Evolutionary conservation across 2,329 filamentous ascomycete genomes (phyloP).

Genomic region (Zarea fungicola): DNA sequence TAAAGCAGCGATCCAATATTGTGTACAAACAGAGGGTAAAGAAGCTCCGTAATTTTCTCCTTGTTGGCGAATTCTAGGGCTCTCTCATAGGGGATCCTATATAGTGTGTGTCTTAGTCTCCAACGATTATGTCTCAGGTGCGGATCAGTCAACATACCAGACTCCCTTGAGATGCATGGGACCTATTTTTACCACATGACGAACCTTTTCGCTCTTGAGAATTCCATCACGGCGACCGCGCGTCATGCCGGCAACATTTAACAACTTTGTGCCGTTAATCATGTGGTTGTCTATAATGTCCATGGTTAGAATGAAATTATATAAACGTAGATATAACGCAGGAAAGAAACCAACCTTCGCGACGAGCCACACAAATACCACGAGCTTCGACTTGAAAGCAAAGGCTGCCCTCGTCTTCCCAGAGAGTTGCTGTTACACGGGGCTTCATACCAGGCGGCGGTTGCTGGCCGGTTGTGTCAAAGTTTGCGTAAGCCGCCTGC

Average conservation of each 20-base stretch:
- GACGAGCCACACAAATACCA: constrained; percentile 88
- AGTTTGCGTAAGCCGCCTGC: constrained; percentile 54
- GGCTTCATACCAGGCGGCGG: constrained; percentile 94
- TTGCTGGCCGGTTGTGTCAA: constrained; percentile 86
- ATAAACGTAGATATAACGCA: no score
- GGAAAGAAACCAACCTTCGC: constrained; percentile 64
- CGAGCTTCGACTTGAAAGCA: constrained; percentile 98
- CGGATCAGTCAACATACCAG: constrained; percentile 58
- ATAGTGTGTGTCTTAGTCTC: constrained; percentile 24
- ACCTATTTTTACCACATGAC: constrained; percentile 97
- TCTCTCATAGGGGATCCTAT: constrained; percentile 93
- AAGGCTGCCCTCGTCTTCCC: constrained; percentile 96
- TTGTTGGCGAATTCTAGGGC: constrained; percentile 99
- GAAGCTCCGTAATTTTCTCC: constrained; percentile 93
- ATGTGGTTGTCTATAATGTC: constrained; percentile 86
- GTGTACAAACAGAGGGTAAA: constrained; percentile 96
- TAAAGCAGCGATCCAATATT: constrained; percentile 93
- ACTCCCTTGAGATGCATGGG: constrained; percentile 99
- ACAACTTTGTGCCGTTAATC: constrained; percentile 96
- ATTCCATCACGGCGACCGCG: constrained; percentile 92
- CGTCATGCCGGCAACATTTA: constrained; percentile 98
- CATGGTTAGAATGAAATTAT: no score
- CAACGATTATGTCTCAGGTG: constrained; percentile 16
- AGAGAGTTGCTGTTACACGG: constrained; percentile 89
- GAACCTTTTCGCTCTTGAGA: constrained; percentile 92